Conservation (phyloP, 2,329 filamentous ascomycete genomes). For the Calonectria pseudoreteaudii region DNA sequence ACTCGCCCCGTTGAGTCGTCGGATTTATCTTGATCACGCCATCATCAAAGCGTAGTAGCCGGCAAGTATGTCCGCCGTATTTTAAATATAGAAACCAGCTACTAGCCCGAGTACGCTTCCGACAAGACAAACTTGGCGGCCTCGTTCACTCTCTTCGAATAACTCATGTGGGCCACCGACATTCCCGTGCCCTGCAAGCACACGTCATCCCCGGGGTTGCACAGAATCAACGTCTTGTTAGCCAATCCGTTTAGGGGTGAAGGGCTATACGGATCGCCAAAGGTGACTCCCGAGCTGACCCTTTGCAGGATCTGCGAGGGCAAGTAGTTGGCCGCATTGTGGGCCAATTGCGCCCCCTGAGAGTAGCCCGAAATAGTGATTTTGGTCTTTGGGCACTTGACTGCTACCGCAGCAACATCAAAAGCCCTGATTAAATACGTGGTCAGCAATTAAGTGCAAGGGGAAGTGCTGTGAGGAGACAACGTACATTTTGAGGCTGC, state of each 20-base stretch:
- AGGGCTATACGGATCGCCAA: neutral
- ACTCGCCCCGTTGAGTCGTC: no score
- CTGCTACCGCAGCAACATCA: neutral
- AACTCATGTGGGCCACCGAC: no score
- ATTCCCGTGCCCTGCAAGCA: no score
- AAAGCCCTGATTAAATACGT: neutral
- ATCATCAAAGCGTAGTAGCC: no score
- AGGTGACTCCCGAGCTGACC: neutral
- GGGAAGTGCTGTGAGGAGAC: neutral
- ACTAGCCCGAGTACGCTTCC: no score
- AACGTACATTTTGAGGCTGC: neutral
- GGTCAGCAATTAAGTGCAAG: no score
- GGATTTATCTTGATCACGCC: no score
- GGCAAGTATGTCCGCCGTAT: no score
- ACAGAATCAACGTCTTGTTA: neutral
- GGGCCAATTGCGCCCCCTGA: neutral
- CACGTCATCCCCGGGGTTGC: neutral
- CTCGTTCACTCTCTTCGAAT: no score
- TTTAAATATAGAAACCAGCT: no score
- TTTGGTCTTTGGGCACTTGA: neutral
- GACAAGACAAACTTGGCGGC: no score
- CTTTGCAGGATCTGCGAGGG: neutral
- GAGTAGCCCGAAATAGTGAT: neutral
- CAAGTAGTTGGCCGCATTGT: neutral
- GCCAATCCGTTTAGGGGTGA: neutral